Evolutionary conservation across 139 green algal species (phyloP), one percentile per base, ranked within the genome.

Genomic region (Deuterostichococcus epilithicus): DNA sequence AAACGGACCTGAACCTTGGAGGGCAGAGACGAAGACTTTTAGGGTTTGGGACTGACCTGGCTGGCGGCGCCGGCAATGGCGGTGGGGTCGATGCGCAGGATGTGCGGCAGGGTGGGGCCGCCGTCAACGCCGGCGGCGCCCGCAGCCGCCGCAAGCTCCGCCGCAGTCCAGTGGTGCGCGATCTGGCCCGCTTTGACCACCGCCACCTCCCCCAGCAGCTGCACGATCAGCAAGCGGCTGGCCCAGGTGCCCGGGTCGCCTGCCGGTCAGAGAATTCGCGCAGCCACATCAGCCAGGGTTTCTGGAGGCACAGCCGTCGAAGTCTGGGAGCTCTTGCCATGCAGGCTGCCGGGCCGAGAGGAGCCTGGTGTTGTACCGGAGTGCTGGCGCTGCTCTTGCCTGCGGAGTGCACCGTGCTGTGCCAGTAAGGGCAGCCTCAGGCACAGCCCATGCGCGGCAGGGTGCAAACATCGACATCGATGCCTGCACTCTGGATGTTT

Each of bases 141-240:
- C 23, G 5, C 34, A 35, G 30, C 66, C 0, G 63, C 35, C 6
- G 63, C 44, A 25, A 66, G 36, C 35, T 34, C 38, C 0, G 34
- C 13, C 0, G 85, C 35, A 39, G 74, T 47, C 82, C 78, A 85
- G 33, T 58, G 45, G 35, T 71, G 45, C 23, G 30, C 39, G 47
- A 87, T 66, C 6, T 30, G 45, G 36, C 81, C 81, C 5, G 60
- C 22, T 52, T 84, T 58, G 45, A 88, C 81, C 47, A 88, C 37
- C 39, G 81, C 80, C 58, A 81, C 67, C 60, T 81, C 70, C 3
- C 20, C 66, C 25, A 75, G 78, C 1, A 59, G 59, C 82, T 88
- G 84, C 45, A 88, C 71, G 32, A 88, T 70, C 78, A 87, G 58
- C 34, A 78, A 78, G 26, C 74, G 76, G 25, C 4, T 70, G 71